Evolutionary conservation across 495 filamentous ascomycete species (phyloP), one percentile per base, ranked within the genome.

Genomic region (Beverwykella pulmonaria): DNA sequence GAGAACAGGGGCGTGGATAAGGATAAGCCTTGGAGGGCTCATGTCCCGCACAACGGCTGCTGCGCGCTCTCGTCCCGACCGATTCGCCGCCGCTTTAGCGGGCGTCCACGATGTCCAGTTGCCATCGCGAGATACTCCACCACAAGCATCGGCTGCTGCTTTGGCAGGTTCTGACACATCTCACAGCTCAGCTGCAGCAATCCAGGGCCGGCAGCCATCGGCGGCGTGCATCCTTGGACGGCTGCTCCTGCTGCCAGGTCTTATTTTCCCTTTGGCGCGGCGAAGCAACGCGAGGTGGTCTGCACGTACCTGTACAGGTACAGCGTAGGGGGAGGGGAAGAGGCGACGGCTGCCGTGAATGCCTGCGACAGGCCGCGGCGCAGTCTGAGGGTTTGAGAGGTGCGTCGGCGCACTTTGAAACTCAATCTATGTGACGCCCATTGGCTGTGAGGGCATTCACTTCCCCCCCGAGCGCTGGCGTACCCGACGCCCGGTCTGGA

Each of bases 361-460:
- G 55, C 25, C 39, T 12, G 17, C 49, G 56, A 55, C 64, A 61
- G 65, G 58, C 50, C 65, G 53, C 58, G 32, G 19, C 17, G 57
- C 55, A 67, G 63, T 57, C 60, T 62, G 44, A 53, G 53, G 50
- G 53, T 25, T 46, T 25, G 34, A 4, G 63, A 27, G 1, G 44
- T 41, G 59, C 59, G 19, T 67, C 39, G 39, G 63, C n/a, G 52
- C 63, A 53, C 63, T 71, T 63, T 70, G 63, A 63, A 71, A 67
- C 63, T 36, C 65, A 59, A 71, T 67, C 63, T 71, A 63, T 62
- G 49, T 63, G 68, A 63, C 60, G 52, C 63, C 56, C 50, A 71
- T 71, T 67, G 63, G 68, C 47, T 44, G 53, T 44, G 46, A 3
- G 39, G 23, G 27, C 9, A 1, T 32, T 32, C 26, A 12, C 32